These are phyloP conservation scores for Phialophora tarda DNA, from an alignment of 2,329 filamentous ascomycete genomes.

Conservation along the genomic window DNA sequence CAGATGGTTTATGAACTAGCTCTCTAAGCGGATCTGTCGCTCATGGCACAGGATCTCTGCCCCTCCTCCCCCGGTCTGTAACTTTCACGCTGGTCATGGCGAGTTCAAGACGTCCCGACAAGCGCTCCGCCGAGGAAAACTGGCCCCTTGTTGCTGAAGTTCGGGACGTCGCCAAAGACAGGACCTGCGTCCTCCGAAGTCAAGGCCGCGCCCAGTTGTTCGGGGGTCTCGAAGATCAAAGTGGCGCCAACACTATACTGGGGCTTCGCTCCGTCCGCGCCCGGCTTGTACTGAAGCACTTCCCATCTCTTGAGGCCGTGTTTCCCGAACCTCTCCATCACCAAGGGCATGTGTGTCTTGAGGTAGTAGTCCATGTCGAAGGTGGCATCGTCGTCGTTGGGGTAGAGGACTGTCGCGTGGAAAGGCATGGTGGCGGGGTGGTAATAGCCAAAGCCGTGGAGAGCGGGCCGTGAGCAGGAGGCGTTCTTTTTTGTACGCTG, in stretches of 20 bases:
- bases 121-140: constrained; percentile 25
- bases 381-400: constrained; percentile 46
- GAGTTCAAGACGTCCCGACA: constrained; percentile 18
- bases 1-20: neutral
- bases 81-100: neutral
- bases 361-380: constrained; percentile 61
- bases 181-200: constrained; percentile 20
- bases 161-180: constrained; percentile 32
- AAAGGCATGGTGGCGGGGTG: constrained; percentile 19
- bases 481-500: neutral
- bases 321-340: constrained; percentile 48
- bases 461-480: neutral
- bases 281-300: constrained; percentile 31
- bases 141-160: constrained; percentile 32
- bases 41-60: neutral
- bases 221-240: constrained; percentile 32
- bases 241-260: constrained; percentile 19
- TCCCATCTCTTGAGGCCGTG: constrained; percentile 48
- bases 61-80: neutral
- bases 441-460: neutral
- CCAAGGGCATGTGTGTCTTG: constrained; percentile 55
- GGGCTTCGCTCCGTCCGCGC: constrained; percentile 28
- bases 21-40: neutral
- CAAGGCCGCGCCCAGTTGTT: constrained; percentile 26
- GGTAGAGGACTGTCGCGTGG: constrained; percentile 47